phyloP scores from a whole-genome alignment of 2,329 filamentous ascomycete genomes.

The Davidsoniella australis region DNA sequence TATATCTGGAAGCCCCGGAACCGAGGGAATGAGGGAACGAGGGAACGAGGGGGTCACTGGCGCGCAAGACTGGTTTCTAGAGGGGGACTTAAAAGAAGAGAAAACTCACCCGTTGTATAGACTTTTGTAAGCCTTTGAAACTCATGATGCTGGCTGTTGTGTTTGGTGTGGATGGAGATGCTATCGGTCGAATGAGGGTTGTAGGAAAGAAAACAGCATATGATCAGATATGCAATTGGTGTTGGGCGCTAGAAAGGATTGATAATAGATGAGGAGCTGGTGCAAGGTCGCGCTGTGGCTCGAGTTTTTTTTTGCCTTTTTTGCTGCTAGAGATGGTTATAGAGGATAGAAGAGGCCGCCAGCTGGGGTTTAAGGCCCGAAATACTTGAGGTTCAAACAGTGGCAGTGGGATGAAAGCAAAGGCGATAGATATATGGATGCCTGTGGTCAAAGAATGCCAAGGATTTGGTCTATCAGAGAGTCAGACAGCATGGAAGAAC shows the following conservation, averaged over 20 bases:
- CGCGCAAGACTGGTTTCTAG: not conserved
- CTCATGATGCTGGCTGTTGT: constrained; percentile 46
- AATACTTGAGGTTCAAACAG: constrained; percentile 1
- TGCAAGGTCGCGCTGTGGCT: constrained; percentile 1
- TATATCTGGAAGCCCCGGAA: constrained; percentile 11
- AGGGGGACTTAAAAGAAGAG: not conserved
- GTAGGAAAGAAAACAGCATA: not conserved
- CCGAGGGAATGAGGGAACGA: not conserved
- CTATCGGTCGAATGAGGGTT: not conserved
- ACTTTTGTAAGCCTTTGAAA: constrained; percentile 92
- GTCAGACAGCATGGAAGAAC: not conserved
- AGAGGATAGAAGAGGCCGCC: constrained; percentile 6
- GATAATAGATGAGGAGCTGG: not conserved
- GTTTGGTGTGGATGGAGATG: not conserved
- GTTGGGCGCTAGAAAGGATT: not conserved
- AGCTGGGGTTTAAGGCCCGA: constrained; percentile 7
- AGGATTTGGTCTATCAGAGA: not conserved
- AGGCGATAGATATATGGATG: not conserved
- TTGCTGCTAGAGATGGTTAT: not conserved
- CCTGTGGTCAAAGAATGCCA: not conserved
- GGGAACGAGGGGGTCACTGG: not conserved
- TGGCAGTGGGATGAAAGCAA: not conserved
- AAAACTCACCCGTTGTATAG: constrained; percentile 57
- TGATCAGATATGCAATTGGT: not conserved
- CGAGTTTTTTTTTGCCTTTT: constrained; percentile 4